Base-by-base conservation (phyloP, 805 yeast species). In the Candida oleophila region DNA sequence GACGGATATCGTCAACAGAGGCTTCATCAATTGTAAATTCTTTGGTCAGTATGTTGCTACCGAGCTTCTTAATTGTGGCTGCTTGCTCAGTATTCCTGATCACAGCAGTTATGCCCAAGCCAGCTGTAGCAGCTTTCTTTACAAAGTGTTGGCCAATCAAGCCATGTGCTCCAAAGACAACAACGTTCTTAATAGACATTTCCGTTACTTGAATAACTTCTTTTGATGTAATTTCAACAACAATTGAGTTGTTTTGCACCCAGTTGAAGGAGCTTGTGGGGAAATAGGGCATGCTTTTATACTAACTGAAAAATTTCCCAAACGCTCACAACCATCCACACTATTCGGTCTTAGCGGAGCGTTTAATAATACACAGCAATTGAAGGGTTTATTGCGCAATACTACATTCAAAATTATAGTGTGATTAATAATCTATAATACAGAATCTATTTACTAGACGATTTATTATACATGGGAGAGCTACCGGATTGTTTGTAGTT, bases 111-210 rank as follows among this genome's bases (percentile, higher is more conserved):
- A 76, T 52, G 58, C 65, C 47, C 36, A 38, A 38, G 42, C 49
- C 16, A 54, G 55, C 21, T 47, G 51, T 16, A 56, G 64, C 20
- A 69, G 64, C 50, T 38, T 69, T 60, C n/a, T 61, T 48, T 11
- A 80, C 57, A 11, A 82, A 53, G 1, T 63, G 56, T 47, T 76
- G 72, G 35, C 82, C 88, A n/a, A 82, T 73, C 48, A 74, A 75
- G 30, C 87, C 87, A 57, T 80, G 80, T 18, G 85, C 84, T 35
- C 88, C 88, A 45, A 82, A 62, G 18, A 82, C 59, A 33, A 56
- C 43, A 3, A 54, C 32, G 11, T 47, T 53, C 22, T 44, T 51
- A 20, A 42, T 22, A 11, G 44, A 28, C 22, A 36, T 20, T n/a
- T n/a, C n/a, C n/a, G n/a, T n/a, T n/a, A n/a, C n/a, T n/a, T n/a